A percentile compares a stretch with the other conserved stretches of the same genome.
These are phyloP conservation scores for Aspergillus sclerotioniger DNA, from an alignment of 495 filamentous ascomycete species.

Conservation along the genomic window DNA sequence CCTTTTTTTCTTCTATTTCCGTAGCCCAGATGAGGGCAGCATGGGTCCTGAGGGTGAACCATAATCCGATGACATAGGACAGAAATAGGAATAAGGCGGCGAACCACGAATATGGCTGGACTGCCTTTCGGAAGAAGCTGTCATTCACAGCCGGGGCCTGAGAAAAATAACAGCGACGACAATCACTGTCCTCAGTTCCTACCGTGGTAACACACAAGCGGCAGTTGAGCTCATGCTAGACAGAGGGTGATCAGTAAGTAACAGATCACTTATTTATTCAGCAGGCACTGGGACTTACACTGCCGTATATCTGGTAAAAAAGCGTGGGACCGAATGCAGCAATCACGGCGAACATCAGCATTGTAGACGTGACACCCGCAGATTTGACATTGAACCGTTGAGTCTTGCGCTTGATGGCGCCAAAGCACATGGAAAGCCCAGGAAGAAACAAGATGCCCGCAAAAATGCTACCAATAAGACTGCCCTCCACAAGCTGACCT, in stretches of 20 bases:
- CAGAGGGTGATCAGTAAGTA: constrained; percentile 22
- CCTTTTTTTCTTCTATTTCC: constrained; percentile 81
- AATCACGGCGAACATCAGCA: constrained; percentile 95
- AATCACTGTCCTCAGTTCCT: constrained; percentile 59
- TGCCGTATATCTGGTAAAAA: constrained; percentile 99
- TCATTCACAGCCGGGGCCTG: constrained; percentile 84
- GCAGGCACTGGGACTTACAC: constrained; percentile 52
- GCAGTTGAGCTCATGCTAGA: constrained; percentile 87
- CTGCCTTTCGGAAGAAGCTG: constrained; percentile 82
- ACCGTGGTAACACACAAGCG: constrained; percentile 63
- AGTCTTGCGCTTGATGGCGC: constrained; percentile 95
- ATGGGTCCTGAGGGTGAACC: constrained; percentile 95
- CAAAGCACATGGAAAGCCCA: constrained; percentile 98
- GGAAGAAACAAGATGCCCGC: constrained; percentile 94
- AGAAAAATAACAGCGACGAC: constrained; percentile 89
- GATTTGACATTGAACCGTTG: constrained; percentile 98
- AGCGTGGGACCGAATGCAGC: constrained; percentile 95
- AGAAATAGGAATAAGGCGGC: constrained; percentile 83
- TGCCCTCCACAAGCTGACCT: constrained; percentile 88
- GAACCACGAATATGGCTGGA: constrained; percentile 90
- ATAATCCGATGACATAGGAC: constrained; percentile 88
- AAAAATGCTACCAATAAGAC: constrained; percentile 96
- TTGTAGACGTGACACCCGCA: constrained; percentile 95
- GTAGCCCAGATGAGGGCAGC: constrained; percentile 95
- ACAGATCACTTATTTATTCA: background rate